These are phyloP conservation scores for Syncephalastrum racemosum DNA, from an alignment of 371 early-diverging fungal species.

Conservation along the genomic window DNA sequence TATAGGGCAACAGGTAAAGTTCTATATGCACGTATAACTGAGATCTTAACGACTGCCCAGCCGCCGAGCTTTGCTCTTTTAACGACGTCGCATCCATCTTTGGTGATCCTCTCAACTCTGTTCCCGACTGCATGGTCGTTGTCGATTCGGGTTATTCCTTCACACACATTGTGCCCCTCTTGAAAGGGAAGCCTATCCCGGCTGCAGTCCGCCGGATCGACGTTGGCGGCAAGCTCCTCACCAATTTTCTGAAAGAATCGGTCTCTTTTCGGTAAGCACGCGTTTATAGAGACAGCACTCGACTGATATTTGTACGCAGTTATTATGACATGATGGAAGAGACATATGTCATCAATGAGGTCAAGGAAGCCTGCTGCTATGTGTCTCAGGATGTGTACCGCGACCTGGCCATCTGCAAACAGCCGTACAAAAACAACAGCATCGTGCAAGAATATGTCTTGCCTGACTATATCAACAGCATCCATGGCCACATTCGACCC, in stretches of 20 bases:
- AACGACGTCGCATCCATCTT: slow-evolving; percentile 56
- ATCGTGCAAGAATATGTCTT: slow-evolving; percentile 77
- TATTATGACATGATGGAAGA: slow-evolving; percentile 95
- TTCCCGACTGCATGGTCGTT: slow-evolving; percentile 67
- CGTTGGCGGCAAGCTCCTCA: slow-evolving; percentile 84
- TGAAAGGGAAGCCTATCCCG: slow-evolving; percentile 54
- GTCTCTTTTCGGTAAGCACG: slow-evolving; percentile 72
- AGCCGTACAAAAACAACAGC: slow-evolving; percentile 40
- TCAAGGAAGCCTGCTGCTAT: slow-evolving; percentile 84
- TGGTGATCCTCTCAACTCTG: slow-evolving; percentile 39
- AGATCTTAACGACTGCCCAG: slow-evolving; percentile 3
- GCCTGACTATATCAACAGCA: slow-evolving; percentile 70
- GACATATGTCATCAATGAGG: slow-evolving; percentile 76
- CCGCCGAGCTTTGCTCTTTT: slow-evolving; percentile 44
- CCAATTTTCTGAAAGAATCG: slow-evolving; percentile 86
- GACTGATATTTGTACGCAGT: slow-evolving; percentile 20
- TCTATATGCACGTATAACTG: too few relatives aligned
- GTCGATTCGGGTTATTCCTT: slow-evolving; percentile 86
- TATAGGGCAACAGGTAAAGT: background rate
- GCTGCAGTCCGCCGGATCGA: slow-evolving; percentile 63
- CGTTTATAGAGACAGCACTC: background rate
- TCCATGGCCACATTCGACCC: slow-evolving; percentile 58
- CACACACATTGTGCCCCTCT: slow-evolving; percentile 79
- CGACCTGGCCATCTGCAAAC: slow-evolving; percentile 67
- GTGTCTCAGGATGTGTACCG: slow-evolving; percentile 66